Conservation (phyloP, 306 rosid genomes). For the Trichosanthes cucumerina region DNA sequence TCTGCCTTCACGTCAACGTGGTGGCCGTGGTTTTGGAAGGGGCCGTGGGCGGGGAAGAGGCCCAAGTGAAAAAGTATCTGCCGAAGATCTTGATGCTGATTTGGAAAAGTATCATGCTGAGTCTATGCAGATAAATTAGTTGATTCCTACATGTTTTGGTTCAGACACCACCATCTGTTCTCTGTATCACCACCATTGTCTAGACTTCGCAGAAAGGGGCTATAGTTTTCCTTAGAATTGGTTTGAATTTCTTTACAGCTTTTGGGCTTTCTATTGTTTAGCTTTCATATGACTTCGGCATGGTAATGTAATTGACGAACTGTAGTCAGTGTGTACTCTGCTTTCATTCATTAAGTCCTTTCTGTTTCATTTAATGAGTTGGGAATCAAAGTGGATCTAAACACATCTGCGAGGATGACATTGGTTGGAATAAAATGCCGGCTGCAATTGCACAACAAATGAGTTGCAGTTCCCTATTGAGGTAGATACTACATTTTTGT, state of each 20-base stretch:
- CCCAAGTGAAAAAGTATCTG: slow-evolving; percentile 66
- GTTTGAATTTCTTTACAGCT: background rate
- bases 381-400: slow-evolving; percentile 3
- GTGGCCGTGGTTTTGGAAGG: slow-evolving; percentile 36
- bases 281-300: background rate
- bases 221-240: background rate
- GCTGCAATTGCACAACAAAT: background rate
- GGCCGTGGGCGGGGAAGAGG: slow-evolving; percentile 26
- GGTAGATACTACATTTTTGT: background rate
- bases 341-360: slow-evolving; percentile 27
- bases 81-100: slow-evolving; percentile 92
- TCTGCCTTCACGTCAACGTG: slow-evolving; percentile 40
- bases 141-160: background rate
- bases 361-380: slow-evolving; percentile 17
- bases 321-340: slow-evolving; percentile 26
- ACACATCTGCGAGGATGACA: slow-evolving; percentile 6
- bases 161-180: background rate
- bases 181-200: slow-evolving; percentile 8
- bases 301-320: slow-evolving; percentile 2
- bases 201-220: slow-evolving; percentile 4
- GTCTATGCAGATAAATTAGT: slow-evolving; percentile 57
- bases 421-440: background rate
- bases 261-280: slow-evolving; percentile 4
- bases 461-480: background rate
- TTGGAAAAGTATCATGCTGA: slow-evolving; percentile 87